Base-by-base conservation (phyloP, 768 basidiomycete genomes). In the Pulveroboletus sp. region DNA sequence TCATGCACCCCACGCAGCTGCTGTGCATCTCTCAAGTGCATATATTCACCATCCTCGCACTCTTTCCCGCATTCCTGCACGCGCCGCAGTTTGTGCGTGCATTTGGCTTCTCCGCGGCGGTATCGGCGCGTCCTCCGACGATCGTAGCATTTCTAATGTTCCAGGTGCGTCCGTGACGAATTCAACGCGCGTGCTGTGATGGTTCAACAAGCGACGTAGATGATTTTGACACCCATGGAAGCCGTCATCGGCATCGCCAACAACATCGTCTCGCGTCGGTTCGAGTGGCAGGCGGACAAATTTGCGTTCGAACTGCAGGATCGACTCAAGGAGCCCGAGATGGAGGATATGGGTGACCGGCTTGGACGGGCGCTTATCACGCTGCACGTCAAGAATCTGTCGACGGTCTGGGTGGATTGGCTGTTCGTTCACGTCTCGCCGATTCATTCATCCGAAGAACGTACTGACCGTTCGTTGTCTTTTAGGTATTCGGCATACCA, bases 361-460 rank as follows among this genome's bases (percentile, higher is more conserved):
- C 83, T 97, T 30, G 86, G 85, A 17, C 78, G 82, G 14, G 92
- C 94, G 20, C 74, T 98, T 50, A 80, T 91, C 56, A 77, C 83
- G 40, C 77, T 98, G 19, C 94, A 97, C 62, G 86, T 91, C 50
- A 87, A 94, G 74, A 97, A 98, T 64, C 65, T 96, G 60, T 88
- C 87, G 41, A 93, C 90, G 1, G 89, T 96, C 40, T 92, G 92
- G 85, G 91, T 93, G 13, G 93, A 96, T 66, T 90, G 89, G 88
- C 68, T 93, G 83, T 92, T 57, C 38, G 49, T 52, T 43, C 17
- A 12, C n/a, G 30, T 44, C 44, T 3, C n/a, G n/a, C n/a, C n/a
- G n/a, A n/a, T n/a, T n/a, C n/a, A n/a, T n/a, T n/a, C n/a, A n/a
- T n/a, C n/a, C n/a, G n/a, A n/a, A n/a, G n/a, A n/a, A n/a, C 8